phyloP scores from a whole-genome alignment of 129 eudicot genomes.

The Flaveria linearis region DNA sequence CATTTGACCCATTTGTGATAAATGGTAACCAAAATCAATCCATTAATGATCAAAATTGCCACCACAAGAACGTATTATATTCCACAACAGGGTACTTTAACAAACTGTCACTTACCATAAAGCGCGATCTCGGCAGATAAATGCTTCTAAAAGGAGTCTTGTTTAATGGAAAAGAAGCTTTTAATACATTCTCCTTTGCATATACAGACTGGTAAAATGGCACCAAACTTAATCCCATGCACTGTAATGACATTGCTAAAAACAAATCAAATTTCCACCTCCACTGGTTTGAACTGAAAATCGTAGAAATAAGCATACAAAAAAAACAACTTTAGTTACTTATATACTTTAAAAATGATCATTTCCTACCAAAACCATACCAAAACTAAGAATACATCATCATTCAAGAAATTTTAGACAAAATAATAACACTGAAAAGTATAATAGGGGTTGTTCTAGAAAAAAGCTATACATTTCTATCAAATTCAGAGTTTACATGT shows the following conservation, averaged over 20 bases:
- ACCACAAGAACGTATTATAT: background rate
- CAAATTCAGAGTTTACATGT: background rate
- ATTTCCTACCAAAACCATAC: background rate
- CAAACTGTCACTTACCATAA: conserved; percentile 12
- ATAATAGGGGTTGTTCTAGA: no score
- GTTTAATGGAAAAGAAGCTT: conserved; percentile 18
- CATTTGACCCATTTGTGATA: background rate
- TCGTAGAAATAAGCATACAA: conserved; percentile 16
- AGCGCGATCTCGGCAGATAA: conserved; percentile 1
- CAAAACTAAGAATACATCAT: background rate
- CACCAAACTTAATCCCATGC: conserved; percentile 25
- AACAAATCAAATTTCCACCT: conserved; percentile 19
- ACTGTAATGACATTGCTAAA: conserved; percentile 29
- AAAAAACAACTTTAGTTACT: background rate
- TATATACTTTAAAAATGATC: background rate
- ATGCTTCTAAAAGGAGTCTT: conserved; percentile 27
- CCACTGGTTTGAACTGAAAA: background rate
- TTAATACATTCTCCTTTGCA: conserved; percentile 25
- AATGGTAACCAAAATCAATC: background rate
- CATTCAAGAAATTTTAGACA: background rate
- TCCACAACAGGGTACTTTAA: background rate
- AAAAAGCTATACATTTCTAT: background rate
- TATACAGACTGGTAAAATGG: conserved; percentile 25
- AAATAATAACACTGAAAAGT: no score
- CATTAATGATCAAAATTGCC: background rate